Evolutionary conservation across 495 filamentous ascomycete species (phyloP).

Genomic region (Penicillium egyptiacum): DNA sequence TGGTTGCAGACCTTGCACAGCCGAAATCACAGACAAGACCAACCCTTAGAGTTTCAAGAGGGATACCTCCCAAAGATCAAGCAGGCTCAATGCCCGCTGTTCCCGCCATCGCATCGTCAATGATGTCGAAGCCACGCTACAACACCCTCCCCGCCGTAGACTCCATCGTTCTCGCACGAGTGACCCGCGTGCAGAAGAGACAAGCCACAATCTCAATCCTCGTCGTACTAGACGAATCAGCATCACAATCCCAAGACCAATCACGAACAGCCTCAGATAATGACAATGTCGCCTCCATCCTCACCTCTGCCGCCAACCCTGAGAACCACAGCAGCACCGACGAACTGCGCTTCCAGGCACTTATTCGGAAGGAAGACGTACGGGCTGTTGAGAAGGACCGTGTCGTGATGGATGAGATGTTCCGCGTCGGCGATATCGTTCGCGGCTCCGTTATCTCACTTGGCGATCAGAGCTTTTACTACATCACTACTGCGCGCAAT

Average conservation of each 20-base stretch:
- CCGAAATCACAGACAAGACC: slow-evolving; percentile 54
- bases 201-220: slow-evolving; percentile 83
- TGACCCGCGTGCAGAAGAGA: slow-evolving; percentile 77
- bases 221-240: slow-evolving; percentile 60
- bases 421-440: slow-evolving; percentile 91
- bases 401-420: slow-evolving; percentile 86
- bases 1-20: slow-evolving; percentile 50
- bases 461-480: slow-evolving; percentile 92
- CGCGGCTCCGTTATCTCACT: slow-evolving; percentile 85
- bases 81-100: slow-evolving; percentile 12
- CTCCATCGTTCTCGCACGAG: slow-evolving; percentile 75
- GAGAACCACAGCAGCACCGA: slow-evolving; percentile 50
- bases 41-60: slow-evolving; percentile 55
- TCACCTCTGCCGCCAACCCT: slow-evolving; percentile 43
- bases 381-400: slow-evolving; percentile 93
- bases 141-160: slow-evolving; percentile 80
- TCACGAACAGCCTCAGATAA: slow-evolving; percentile 42
- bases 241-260: slow-evolving; percentile 39
- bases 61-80: slow-evolving; percentile 9
- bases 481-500: slow-evolving; percentile 84
- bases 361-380: slow-evolving; percentile 80
- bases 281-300: slow-evolving; percentile 52
- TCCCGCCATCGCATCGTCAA: slow-evolving; percentile 30
- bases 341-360: slow-evolving; percentile 49
- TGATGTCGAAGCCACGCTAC: slow-evolving; percentile 36